Evolutionary conservation across 2,329 filamentous ascomycete species (phyloP).

Genomic region (Beauveria pseudobassiana): DNA sequence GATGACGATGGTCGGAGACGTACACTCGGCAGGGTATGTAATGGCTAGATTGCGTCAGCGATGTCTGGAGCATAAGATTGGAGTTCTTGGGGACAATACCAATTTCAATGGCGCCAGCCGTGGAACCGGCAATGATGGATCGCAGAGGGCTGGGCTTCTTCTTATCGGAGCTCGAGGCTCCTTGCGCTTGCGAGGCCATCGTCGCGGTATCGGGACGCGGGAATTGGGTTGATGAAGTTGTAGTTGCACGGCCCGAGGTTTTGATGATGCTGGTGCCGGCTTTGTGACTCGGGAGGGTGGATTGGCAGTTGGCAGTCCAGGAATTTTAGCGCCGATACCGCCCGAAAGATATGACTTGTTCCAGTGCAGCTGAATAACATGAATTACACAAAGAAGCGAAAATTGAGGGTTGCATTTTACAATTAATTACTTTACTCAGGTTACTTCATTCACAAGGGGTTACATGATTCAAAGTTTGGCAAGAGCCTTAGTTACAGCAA

Average conservation of each 20-base stretch:
- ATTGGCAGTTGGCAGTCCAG: neutral
- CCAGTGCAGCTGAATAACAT: no score
- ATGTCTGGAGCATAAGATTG: neutral
- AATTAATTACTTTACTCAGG: neutral
- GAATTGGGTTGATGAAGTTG: neutral
- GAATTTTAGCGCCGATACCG: conserved; percentile 9
- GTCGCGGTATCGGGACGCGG: neutral
- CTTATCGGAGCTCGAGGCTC: conserved; percentile 16
- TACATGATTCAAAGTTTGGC: neutral
- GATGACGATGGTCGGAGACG: conserved; percentile 19
- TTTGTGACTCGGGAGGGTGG: neutral
- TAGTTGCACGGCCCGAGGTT: neutral
- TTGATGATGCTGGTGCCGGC: conserved; percentile 1
- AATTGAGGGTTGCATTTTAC: no score
- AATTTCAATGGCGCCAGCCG: conserved; percentile 93
- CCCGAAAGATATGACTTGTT: neutral
- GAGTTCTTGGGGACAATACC: conserved; percentile 43
- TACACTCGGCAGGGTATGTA: conserved; percentile 92
- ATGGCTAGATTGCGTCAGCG: conserved; percentile 46
- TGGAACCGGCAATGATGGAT: conserved; percentile 84
- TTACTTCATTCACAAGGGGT: neutral
- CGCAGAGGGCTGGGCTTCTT: conserved; percentile 70
- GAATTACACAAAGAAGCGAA: no score
- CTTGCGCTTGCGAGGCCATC: conserved; percentile 11
- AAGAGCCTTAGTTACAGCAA: conserved; percentile 24